Base-by-base conservation (phyloP, 495 filamentous ascomycete species). In the Neurospora terricola region DNA sequence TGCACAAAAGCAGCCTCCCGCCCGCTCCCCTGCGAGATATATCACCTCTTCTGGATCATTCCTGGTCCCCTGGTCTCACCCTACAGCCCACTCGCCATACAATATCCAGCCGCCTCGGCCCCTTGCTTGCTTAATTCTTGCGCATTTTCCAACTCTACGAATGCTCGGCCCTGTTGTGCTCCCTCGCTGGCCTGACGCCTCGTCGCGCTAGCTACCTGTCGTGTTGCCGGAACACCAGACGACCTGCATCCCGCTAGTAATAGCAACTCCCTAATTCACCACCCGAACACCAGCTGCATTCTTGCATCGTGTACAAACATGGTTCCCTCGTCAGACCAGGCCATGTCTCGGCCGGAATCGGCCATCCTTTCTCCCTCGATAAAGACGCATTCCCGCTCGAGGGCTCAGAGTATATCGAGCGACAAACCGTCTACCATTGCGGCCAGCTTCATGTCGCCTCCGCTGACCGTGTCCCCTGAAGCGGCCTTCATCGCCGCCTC, bases 401-500 rank as follows among this genome's bases (percentile, higher is more conserved):
- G 84, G 72, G 79, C 84, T 14, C 85, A 84, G 72, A 88, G 87
- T 77, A 86, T 86, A 34, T 88, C 87, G 42, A 88, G 86, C 81
- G 87, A 89, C 78, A 78, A 83, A 59, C 84, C 86, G 2, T 88
- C 87, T 12, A 81, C 83, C 38, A 77, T 84, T 72, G 81, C 83
- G 76, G 78, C 83, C 48, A 83, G 78, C 73, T 81, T 91, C 75
- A 84, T 90, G 83, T 84, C 91, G 79, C 84, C 91, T 79, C 87
- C 90, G 45, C 75, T 86, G 68, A 83, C 87, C n/a, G 88, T 94
- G 48, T 88, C 89, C 45, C 96, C 96, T 3, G 84, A 92, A 73
- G 90, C 96, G 36, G 93, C 88, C 23, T 99, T 96, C 81, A 95
- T 99, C 78, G 94, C 96, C 48, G 85, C 91, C 8, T 91, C 93